Evolutionary conservation across 495 filamentous ascomycete genomes (phyloP), one percentile per base, ranked within the genome.

Genomic region (Trichocladium antarcticum): DNA sequence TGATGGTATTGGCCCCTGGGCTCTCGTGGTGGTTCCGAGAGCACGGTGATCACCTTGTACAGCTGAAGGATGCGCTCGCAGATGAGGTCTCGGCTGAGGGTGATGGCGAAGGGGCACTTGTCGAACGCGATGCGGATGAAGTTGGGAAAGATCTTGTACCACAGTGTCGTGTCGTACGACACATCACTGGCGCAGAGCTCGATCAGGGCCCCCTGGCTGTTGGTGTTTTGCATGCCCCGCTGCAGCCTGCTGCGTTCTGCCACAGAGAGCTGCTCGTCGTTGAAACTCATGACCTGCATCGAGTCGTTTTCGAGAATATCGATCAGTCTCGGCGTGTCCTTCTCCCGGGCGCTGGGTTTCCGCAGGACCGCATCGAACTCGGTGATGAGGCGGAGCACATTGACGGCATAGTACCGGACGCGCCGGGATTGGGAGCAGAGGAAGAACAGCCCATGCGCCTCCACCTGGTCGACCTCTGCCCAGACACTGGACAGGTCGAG

Each of bases 121-220:
- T 97, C 86, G 56, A 87, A 92, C 39, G 86, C 89, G 49, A 93
- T 84, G 5, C 88, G 80, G 36, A 97, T 84, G 24, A 99, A 78
- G 62, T 94, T 97, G 8, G 92, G 93, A 57, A 99, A 99, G 8
- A 96, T 80, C 60, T 96, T 96, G 60, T 92, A 89, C 92, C 92
- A 99, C 38, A 99, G 65, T 0, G 87, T 93, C 4, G 88, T 83
- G 60, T 98, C 92, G 57, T 96, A 94, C 3, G 87, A 87, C 15
- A 92, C 82, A 53, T 97, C 92, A 64, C 92, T 97, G 64, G 86
- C 88, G 66, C 92, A 95, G 27, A 99, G 77, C 60, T 97, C 89
- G 28, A 96, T 84, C 11, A 97, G 68, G 11, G 87, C 93, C 39
- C 87, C 87, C 57, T 88, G 81, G 21, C 81, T 77, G 53, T 87